These are phyloP conservation scores for Berberis vulgaris DNA, from an alignment of 164 flowering plant genomes.

Conservation along the genomic window DNA sequence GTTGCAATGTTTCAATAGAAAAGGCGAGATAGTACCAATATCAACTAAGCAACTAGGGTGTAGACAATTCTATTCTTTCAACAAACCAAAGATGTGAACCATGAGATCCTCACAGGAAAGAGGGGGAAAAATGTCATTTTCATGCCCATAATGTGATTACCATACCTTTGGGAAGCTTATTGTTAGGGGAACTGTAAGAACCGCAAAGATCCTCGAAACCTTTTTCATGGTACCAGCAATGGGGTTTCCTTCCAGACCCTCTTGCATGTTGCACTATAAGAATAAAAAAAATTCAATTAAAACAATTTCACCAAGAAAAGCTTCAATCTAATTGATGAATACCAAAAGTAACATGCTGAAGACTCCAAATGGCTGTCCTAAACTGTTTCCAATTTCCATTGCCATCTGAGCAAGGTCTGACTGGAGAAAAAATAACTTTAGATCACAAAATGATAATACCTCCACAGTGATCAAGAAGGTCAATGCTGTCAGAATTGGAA, in stretches of 20 bases:
- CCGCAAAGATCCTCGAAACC: constrained; percentile 57
- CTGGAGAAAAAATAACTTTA: neutral
- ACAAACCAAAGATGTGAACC: neutral
- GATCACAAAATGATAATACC: constrained; percentile 24
- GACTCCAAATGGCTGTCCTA: no score
- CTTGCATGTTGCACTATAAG: constrained; percentile 69
- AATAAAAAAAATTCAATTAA: neutral
- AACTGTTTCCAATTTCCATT: no score
- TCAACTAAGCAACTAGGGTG: neutral
- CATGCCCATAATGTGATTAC: neutral
- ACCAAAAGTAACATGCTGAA: no score
- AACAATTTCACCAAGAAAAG: neutral
- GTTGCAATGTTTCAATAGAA: no score
- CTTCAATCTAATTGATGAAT: no score
- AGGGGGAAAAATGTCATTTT: neutral
- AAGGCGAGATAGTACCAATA: no score
- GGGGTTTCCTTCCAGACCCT: constrained; percentile 94
- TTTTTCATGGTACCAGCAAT: constrained; percentile 67
- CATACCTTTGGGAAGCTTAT: constrained; percentile 72
- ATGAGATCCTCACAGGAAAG: neutral
- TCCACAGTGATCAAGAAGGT: constrained; percentile 73
- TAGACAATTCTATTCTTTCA: neutral
- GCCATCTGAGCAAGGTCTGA: neutral
- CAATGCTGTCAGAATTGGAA: constrained; percentile 65
- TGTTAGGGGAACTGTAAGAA: constrained; percentile 65